phyloP scores from a whole-genome alignment of 192 early-diverging fungal genomes.

The Coemansia sp. region DNA sequence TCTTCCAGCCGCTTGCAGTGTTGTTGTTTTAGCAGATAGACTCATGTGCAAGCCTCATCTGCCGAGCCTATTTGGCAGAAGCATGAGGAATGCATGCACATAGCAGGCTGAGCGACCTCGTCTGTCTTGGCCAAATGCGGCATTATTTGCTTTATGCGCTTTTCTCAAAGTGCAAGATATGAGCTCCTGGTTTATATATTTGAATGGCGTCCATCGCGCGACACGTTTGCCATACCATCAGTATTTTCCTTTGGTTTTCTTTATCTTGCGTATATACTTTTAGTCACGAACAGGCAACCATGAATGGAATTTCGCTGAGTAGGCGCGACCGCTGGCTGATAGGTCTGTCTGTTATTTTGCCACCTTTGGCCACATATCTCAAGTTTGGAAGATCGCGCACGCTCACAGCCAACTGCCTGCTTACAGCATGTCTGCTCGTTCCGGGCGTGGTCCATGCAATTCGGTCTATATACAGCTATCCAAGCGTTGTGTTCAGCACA shows the following conservation, averaged over 20 bases:
- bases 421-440: constrained; percentile 34
- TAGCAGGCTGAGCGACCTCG: neutral
- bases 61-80: neutral
- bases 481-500: constrained; percentile 37
- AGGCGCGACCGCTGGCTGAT: constrained; percentile 37
- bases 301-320: constrained; percentile 42
- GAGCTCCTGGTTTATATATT: neutral
- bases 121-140: neutral
- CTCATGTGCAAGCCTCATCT: neutral
- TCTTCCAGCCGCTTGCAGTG: neutral
- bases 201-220: constrained; percentile 2
- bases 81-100: constrained; percentile 6
- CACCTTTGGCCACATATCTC: constrained; percentile 36
- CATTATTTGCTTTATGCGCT: constrained; percentile 4
- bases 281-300: neutral
- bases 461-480: constrained; percentile 31
- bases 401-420: constrained; percentile 29
- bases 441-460: constrained; percentile 41
- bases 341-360: constrained; percentile 19
- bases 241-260: neutral
- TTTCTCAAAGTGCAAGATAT: neutral
- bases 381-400: constrained; percentile 46
- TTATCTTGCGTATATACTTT: neutral
- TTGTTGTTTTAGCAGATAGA: neutral
- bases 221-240: neutral